These are phyloP conservation scores for Raddia distichophylla DNA, from an alignment of 176 grass and related monocot species.

Conservation along the genomic window DNA sequence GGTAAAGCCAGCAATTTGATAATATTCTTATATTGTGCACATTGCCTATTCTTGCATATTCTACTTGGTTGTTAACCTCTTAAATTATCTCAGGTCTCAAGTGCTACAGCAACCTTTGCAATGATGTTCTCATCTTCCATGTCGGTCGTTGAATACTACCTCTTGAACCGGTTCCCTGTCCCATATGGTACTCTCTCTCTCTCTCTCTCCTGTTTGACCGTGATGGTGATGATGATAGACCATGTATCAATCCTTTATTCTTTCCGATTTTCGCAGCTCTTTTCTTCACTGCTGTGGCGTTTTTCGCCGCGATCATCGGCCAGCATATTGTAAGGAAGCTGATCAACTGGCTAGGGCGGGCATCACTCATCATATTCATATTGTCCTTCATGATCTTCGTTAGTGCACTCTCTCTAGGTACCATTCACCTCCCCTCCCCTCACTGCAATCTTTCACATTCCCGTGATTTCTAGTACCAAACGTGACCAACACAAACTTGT, in stretches of 20 bases:
- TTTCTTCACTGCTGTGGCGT: slow-evolving; percentile 52
- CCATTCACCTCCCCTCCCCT: not conserved
- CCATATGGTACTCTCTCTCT: slow-evolving; percentile 51
- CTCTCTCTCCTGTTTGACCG: not conserved
- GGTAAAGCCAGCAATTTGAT: not conserved
- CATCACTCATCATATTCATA: slow-evolving; percentile 76
- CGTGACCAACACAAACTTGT: not conserved
- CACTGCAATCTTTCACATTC: not conserved
- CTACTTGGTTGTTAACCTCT: not conserved
- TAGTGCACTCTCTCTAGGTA: slow-evolving; percentile 64
- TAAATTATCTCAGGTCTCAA: slow-evolving; percentile 59
- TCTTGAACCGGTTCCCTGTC: slow-evolving; percentile 66
- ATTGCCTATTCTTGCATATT: no score
- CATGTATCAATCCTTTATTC: not conserved
- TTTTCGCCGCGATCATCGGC: slow-evolving; percentile 49
- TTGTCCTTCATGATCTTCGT: slow-evolving; percentile 71
- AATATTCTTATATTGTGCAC: not conserved
- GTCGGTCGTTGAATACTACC: slow-evolving; percentile 77
- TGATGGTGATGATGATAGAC: not conserved
- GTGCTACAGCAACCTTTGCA: slow-evolving; percentile 81
- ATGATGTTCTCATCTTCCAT: slow-evolving; percentile 96
- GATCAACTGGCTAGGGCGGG: slow-evolving; percentile 61
- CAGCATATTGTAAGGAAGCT: slow-evolving; percentile 57
- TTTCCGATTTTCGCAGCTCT: slow-evolving; percentile 45
- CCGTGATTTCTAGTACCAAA: not conserved